Base-by-base conservation (phyloP, 441 rosid genomes). In the Theobroma grandiflorum region DNA sequence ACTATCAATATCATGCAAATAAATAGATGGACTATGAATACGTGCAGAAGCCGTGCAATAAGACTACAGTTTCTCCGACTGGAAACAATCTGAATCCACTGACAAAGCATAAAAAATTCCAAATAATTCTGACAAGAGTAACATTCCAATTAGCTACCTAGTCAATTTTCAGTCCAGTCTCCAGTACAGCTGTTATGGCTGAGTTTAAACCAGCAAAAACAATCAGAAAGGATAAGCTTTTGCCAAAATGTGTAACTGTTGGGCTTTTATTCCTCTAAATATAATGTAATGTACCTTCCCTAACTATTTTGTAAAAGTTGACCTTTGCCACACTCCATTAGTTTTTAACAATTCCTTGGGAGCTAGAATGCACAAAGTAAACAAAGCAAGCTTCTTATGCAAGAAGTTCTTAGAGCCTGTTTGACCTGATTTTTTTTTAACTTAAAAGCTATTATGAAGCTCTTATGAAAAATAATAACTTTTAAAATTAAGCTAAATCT, bases 1-100 rank as follows among this genome's bases (percentile, higher is more conserved):
- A 55, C 76, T 26, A 49, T 42, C 33, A 73, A 52, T 66, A 66
- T 45, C 18, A 35, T 49, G 69, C 47, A 67, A 18, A 68, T 20
- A 55, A 74, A 58, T 63, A 42, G 38, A 8, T 59, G 40, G 38
- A 47, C 6, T 20, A 43, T 11, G 53, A 35, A 47, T 26, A 47
- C 2, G 26, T 26, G 57, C 57, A 45, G 38, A 66, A 26, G 74
- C 40, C 74, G 47, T 47, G 57, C 74, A 15, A 49, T 31, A 70
- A 1, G n/a, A 49, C 5, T 49, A 47, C 20, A 3, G 37, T 26
- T 22, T 47, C 40, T 69, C 37, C 74, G 12, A 69, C 38, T 9
- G 31, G 16, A 69, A 69, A 63, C 10, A 47, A 26, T 45, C n/a
- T 6, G 40, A 69, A 47, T 45, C 40, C 40, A 26, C 4, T 0